Evolutionary conservation across 2,329 filamentous ascomycete species (phyloP), one percentile per base, ranked within the genome.

Genomic region (Westerdykella ornata): DNA sequence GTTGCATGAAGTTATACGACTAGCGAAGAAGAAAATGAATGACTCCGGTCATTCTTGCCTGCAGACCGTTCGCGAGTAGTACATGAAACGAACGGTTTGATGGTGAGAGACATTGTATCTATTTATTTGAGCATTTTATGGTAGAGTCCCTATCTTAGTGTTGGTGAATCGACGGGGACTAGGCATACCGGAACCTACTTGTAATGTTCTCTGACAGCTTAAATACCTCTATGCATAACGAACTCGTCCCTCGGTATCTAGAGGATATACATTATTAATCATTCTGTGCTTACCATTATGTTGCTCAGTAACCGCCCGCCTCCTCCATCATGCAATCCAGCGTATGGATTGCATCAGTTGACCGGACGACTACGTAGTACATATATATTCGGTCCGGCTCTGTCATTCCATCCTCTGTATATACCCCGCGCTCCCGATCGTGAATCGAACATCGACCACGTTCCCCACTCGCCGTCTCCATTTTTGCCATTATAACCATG

Each of bases 1-100:
- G 82, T 80, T 84, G 76, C 56, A 56, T 80, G 80, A 80, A 87
- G 88, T 83, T 95, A 95, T 81, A 94, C 85, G 81, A 80, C 78
- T 89, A 79, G 88, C 88, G 85, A 76, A 95, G 75, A 95, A 69
- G 58, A 76, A 92, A 70, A 64, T 56, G 67, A 56, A 62, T 72
- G 76, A 71, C 77, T 69, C 50, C 57, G 39, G 62, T 72, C 68
- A 69, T 67, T 76, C 84, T 88, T 73, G 74, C 82, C 82, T 81
- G 84, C 86, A 90, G 85, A 90, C 81, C 82, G 80, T 78, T 77
- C 65, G 73, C 70, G 72, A 77, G 75, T 65, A 59, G 49, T 62
- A 72, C 47, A 75, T 87, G 82, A 82, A 69, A 74, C 68, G 75
- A 75, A 74, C 75, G 80, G 83, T 89, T 89, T 90, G 84, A 89